Percentiles rank a stretch among this genome's conserved stretches.
phyloP scores from a whole-genome alignment of 805 yeast species.

The Pichia insulana region DNA sequence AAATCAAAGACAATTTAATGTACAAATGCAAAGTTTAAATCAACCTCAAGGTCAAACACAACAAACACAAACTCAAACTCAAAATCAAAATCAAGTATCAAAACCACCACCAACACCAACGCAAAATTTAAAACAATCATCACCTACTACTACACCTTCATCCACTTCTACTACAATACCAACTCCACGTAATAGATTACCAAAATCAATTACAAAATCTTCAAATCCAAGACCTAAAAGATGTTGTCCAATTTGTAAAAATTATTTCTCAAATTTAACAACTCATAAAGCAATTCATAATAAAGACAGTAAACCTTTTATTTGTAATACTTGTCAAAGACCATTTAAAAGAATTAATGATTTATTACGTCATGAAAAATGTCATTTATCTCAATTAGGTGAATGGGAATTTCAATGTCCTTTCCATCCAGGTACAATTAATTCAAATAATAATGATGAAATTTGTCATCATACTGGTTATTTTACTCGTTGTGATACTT shows the following conservation, averaged over 20 bases:
- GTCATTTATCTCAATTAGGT: constrained; percentile 75
- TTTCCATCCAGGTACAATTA: constrained; percentile 31
- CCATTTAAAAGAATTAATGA: constrained; percentile 89
- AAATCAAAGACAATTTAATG: too few relatives aligned
- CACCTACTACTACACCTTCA: neutral
- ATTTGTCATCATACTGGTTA: constrained; percentile 76
- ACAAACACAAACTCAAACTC: too few relatives aligned
- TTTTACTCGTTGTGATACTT: constrained; percentile 85
- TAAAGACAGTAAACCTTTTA: constrained; percentile 66
- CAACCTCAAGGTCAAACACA: too few relatives aligned
- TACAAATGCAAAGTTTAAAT: too few relatives aligned
- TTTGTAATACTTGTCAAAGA: constrained; percentile 68
- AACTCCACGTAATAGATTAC: neutral
- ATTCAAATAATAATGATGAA: constrained; percentile 7
- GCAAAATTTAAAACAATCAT: too few relatives aligned
- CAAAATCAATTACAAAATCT: neutral
- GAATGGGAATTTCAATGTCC: constrained; percentile 73
- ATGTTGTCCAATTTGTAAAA: constrained; percentile 31
- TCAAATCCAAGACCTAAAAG: constrained; percentile 25
- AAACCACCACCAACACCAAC: too few relatives aligned
- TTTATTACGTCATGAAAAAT: constrained; percentile 72
- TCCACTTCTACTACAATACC: neutral
- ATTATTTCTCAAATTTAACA: constrained; percentile 65
- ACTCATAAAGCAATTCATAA: constrained; percentile 79
- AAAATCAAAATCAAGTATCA: too few relatives aligned